Percentiles rank a stretch among this genome's conserved stretches.
Conservation (phyloP, 2,329 filamentous ascomycete species). For the Epichloe typhina region DNA sequence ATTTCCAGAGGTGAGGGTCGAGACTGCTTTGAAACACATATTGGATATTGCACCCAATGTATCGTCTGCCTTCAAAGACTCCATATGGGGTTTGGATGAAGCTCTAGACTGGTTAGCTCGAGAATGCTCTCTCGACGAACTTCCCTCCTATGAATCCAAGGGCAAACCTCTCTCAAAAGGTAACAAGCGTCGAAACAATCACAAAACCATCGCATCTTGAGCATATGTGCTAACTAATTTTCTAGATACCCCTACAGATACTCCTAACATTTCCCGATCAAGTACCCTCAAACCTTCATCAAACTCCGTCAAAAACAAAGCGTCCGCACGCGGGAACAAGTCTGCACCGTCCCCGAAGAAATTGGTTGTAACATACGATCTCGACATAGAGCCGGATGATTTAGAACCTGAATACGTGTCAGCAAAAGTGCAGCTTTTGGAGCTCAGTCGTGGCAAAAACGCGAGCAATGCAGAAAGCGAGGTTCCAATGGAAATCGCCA, state of each 20-base stretch:
- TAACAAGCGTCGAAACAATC: constrained; percentile 5
- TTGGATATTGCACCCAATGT: constrained; percentile 54
- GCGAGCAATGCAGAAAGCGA: constrained; percentile 11
- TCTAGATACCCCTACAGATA: constrained; percentile 36
- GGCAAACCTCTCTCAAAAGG: constrained; percentile 25
- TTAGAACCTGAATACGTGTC: constrained; percentile 65
- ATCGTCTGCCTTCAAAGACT: constrained; percentile 43
- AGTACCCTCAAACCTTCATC: constrained; percentile 31
- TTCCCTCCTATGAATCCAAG: constrained; percentile 53
- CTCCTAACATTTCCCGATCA: constrained; percentile 34
- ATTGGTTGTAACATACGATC: constrained; percentile 40
- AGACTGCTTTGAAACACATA: constrained; percentile 51
- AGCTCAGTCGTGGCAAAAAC: constrained; percentile 22
- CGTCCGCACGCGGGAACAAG: constrained; percentile 10
- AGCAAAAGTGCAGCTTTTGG: constrained; percentile 56
- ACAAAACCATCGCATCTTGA: not conserved
- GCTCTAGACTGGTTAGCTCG: constrained; percentile 82
- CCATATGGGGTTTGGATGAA: constrained; percentile 77
- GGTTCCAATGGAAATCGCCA: constrained; percentile 39
- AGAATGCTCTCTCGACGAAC: constrained; percentile 53
- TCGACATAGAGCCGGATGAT: constrained; percentile 62
- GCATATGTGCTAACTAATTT: constrained; percentile 5
- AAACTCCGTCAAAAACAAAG: constrained; percentile 21
- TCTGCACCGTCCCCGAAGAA: constrained; percentile 23
- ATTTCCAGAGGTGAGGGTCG: constrained; percentile 51